These are phyloP conservation scores for Cyanidiococcus yangmingshanensis DNA, from an alignment of 23 red algal genomes.

Conservation along the genomic window DNA sequence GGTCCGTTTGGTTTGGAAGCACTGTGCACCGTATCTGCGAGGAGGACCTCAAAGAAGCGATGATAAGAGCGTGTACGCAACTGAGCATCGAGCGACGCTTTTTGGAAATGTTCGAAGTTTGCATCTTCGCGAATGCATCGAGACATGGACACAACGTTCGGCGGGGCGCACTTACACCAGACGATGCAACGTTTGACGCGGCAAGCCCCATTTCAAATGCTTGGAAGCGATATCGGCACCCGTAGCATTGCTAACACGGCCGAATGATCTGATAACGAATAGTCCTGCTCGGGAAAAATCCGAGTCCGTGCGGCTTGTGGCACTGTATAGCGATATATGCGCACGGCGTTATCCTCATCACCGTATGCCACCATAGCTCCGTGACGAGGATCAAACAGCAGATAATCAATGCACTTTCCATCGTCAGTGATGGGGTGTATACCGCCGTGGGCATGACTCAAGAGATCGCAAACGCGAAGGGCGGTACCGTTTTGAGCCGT, in stretches of 20 bases:
- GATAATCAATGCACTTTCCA: conserved; percentile 57
- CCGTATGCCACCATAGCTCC: background rate
- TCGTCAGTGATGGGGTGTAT: conserved; percentile 32
- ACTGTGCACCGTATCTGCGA: too few species aligned
- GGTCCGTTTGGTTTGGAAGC: too few species aligned
- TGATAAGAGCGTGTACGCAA: too few species aligned
- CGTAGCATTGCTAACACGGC: background rate
- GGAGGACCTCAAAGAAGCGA: too few species aligned
- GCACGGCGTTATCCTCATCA: background rate
- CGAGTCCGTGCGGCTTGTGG: background rate
- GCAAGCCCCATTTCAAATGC: background rate
- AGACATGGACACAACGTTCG: too few species aligned
- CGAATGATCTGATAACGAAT: background rate
- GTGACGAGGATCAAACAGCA: conserved; percentile 36
- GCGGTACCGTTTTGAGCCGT: background rate
- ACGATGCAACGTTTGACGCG: too few species aligned
- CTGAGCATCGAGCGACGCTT: too few species aligned
- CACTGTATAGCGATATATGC: background rate
- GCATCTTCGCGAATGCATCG: too few species aligned
- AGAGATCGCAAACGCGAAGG: conserved; percentile 27
- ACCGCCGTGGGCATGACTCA: conserved; percentile 22
- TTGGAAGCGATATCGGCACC: background rate
- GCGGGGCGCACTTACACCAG: too few species aligned
- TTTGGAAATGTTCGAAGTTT: too few species aligned
- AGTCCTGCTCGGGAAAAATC: background rate